Evolutionary conservation across 1,284 basidiomycete species (phyloP).

Genomic region (Omphalotus olearius): DNA sequence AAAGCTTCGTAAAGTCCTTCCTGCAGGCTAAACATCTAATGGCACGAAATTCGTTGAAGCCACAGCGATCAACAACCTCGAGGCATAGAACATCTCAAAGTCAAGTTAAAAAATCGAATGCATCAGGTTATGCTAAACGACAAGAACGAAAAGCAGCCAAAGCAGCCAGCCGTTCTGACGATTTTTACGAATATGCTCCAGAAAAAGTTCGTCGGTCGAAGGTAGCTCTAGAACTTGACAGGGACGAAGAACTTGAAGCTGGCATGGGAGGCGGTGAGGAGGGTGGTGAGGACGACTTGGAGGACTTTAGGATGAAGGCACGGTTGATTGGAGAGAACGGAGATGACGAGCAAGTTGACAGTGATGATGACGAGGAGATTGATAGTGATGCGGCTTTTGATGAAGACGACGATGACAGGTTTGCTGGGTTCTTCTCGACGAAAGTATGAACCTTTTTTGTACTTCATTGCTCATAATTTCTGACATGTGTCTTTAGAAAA

Average conservation of each 20-base stretch:
- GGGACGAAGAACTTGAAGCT: slow-evolving; percentile 45
- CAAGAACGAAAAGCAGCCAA: slow-evolving; percentile 35
- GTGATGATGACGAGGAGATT: slow-evolving; percentile 75
- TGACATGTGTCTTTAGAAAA: slow-evolving; percentile 7
- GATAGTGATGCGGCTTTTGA: slow-evolving; percentile 80
- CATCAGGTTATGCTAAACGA: slow-evolving; percentile 50
- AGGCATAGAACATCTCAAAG: no score
- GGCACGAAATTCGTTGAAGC: no score
- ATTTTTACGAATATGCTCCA: slow-evolving; percentile 62
- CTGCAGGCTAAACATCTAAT: no score
- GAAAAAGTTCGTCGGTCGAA: slow-evolving; percentile 54
- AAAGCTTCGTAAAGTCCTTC: no score
- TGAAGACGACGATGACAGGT: slow-evolving; percentile 78
- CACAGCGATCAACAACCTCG: no score
- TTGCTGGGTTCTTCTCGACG: slow-evolving; percentile 58
- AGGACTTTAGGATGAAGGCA: slow-evolving; percentile 35
- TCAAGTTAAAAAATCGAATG: slow-evolving; percentile 17
- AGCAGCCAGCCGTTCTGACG: slow-evolving; percentile 30
- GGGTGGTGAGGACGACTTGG: slow-evolving; percentile 29
- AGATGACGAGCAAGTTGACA: slow-evolving; percentile 54
- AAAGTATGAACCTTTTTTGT: slow-evolving; percentile 37
- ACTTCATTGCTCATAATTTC: neutral
- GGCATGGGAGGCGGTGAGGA: slow-evolving; percentile 37
- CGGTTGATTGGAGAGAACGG: slow-evolving; percentile 55
- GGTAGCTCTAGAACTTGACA: slow-evolving; percentile 50